These are phyloP conservation scores for Escovopsis sp. DNA, from an alignment of 2,329 filamentous ascomycete species.

Conservation along the genomic window DNA sequence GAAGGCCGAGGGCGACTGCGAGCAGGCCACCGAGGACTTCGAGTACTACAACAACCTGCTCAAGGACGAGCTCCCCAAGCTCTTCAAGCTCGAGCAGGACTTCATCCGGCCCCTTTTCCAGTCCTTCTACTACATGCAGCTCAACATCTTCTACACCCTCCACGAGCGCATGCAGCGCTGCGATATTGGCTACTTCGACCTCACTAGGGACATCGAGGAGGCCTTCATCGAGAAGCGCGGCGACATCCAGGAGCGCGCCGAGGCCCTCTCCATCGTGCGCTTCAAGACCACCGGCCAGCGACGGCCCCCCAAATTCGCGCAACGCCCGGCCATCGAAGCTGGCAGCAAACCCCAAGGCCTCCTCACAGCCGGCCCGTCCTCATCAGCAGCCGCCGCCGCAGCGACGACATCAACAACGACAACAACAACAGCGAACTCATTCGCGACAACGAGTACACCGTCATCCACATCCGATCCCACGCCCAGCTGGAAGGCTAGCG, in stretches of 20 bases:
- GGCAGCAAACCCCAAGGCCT: slow-evolving; percentile 32
- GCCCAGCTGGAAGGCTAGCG: slow-evolving; percentile 17
- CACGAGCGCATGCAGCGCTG: slow-evolving; percentile 96
- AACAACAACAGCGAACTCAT: slow-evolving; percentile 13
- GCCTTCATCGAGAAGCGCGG: slow-evolving; percentile 82
- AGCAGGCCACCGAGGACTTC: slow-evolving; percentile 85
- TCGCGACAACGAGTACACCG: not conserved
- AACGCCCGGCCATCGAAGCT: slow-evolving; percentile 35
- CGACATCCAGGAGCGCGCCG: slow-evolving; percentile 70
- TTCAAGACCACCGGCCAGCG: slow-evolving; percentile 77
- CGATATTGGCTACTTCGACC: slow-evolving; percentile 95
- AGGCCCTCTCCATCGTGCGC: slow-evolving; percentile 69
- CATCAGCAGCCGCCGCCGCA: not conserved
- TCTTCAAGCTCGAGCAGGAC: slow-evolving; percentile 78
- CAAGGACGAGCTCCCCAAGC: slow-evolving; percentile 85
- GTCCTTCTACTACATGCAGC: slow-evolving; percentile 99
- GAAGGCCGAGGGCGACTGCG: slow-evolving; percentile 84
- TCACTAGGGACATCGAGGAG: slow-evolving; percentile 79
- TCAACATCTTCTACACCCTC: slow-evolving; percentile 97
- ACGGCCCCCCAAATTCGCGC: slow-evolving; percentile 42
- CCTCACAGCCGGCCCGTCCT: slow-evolving; percentile 30
- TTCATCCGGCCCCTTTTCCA: slow-evolving; percentile 97
- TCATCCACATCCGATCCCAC: slow-evolving; percentile 10
- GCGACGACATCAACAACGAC: slow-evolving; percentile 2
- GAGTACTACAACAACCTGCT: slow-evolving; percentile 96